phyloP scores from a whole-genome alignment of 306 rosid genomes.

The Cicer chorassanicum region DNA sequence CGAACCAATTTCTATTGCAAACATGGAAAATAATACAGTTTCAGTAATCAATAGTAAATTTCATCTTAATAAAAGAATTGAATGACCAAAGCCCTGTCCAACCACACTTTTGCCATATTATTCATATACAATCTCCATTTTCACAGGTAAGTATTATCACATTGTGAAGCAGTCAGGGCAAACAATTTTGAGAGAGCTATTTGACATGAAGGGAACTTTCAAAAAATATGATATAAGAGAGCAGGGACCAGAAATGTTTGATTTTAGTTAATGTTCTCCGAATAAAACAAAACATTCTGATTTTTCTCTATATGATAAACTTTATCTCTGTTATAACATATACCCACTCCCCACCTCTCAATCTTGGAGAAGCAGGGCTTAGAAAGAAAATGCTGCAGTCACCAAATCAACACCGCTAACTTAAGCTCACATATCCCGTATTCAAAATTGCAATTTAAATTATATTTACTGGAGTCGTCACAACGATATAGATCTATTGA shows the following conservation, averaged over 20 bases:
- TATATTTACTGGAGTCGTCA: not conserved
- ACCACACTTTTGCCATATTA: not conserved
- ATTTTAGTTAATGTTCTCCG: not conserved
- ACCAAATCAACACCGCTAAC: not conserved
- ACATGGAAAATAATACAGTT: not conserved
- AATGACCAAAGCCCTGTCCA: slow-evolving; percentile 19
- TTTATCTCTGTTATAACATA: not conserved
- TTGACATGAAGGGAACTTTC: slow-evolving; percentile 13
- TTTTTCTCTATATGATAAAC: not conserved
- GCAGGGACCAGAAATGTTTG: not conserved
- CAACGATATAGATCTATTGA: too few species aligned
- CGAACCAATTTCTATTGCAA: not conserved
- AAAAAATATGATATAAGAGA: slow-evolving; percentile 1
- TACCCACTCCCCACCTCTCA: not conserved
- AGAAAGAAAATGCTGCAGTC: not conserved
- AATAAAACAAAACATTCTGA: not conserved
- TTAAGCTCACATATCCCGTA: not conserved
- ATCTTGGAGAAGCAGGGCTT: not conserved
- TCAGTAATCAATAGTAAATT: not conserved
- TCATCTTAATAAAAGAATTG: not conserved
- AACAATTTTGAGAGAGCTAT: not conserved
- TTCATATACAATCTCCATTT: not conserved
- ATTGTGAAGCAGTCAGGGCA: not conserved
- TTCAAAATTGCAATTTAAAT: not conserved
- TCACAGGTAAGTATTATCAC: not conserved